phyloP scores from a whole-genome alignment of 352 stramenopile genomes.

The Phytopythium kandeliae region DNA sequence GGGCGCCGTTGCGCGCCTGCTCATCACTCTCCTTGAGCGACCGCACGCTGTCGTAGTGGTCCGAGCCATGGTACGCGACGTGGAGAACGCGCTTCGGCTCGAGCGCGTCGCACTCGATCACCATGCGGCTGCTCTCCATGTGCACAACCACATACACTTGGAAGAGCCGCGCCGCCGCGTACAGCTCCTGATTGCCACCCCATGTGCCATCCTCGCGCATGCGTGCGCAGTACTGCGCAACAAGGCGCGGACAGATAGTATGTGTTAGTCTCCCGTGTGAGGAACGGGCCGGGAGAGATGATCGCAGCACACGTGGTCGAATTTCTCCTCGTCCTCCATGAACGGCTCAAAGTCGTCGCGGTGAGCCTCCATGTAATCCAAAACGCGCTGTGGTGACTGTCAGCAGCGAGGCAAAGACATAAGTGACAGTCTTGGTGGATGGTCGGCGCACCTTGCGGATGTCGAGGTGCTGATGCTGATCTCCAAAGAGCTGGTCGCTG shows the following conservation, averaged over 20 bases:
- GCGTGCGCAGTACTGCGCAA: constrained; percentile 54
- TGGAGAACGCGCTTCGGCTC: constrained; percentile 46
- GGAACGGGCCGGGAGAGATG: background rate
- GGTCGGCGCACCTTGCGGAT: constrained; percentile 46
- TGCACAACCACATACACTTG: constrained; percentile 76
- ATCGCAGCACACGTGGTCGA: constrained; percentile 52
- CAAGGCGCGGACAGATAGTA: background rate
- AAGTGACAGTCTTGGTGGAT: background rate
- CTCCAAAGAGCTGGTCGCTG: constrained; percentile 67
- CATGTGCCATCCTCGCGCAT: constrained; percentile 80
- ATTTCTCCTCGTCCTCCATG: constrained; percentile 86
- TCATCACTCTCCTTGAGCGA: constrained; percentile 31
- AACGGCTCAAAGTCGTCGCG: constrained; percentile 78
- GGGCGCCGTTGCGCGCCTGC: constrained; percentile 7
- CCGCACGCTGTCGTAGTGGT: constrained; percentile 83
- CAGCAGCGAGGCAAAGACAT: background rate
- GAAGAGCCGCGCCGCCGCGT: constrained; percentile 63
- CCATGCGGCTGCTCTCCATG: constrained; percentile 49
- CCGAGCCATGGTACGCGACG: constrained; percentile 62
- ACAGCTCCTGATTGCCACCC: constrained; percentile 82
- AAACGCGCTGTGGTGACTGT: constrained; percentile 36
- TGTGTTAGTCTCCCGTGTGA: background rate
- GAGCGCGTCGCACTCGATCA: constrained; percentile 67
- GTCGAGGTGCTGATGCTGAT: constrained; percentile 57
- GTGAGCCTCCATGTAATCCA: constrained; percentile 68